These are phyloP conservation scores for Exophiala lecanii-corni DNA, from an alignment of 2,329 filamentous ascomycete species.

Conservation along the genomic window DNA sequence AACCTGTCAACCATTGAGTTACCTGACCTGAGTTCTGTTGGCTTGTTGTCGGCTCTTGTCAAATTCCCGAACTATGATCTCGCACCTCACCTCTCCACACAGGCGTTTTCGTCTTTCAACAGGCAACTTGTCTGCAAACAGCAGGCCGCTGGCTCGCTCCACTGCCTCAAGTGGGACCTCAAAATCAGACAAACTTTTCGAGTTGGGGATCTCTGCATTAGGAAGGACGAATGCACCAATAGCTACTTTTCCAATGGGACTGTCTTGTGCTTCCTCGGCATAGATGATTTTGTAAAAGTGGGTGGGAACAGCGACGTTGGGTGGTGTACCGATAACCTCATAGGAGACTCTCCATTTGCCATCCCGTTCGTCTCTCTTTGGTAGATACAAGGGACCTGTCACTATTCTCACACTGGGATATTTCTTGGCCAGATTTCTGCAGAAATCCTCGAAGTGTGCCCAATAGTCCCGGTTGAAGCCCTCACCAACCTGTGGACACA, in stretches of 20 bases:
- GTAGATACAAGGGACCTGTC: constrained; percentile 89
- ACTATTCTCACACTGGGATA: constrained; percentile 89
- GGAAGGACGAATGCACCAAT: constrained; percentile 92
- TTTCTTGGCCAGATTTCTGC: constrained; percentile 69
- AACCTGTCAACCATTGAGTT: too few species aligned
- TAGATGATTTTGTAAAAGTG: constrained; percentile 99
- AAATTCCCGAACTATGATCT: constrained; percentile 77
- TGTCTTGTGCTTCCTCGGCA: constrained; percentile 71
- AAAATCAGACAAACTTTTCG: constrained; percentile 82
- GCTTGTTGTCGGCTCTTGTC: constrained; percentile 54
- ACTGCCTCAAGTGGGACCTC: constrained; percentile 92
- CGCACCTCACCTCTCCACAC: constrained; percentile 81
- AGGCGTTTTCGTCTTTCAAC: constrained; percentile 67
- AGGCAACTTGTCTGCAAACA: constrained; percentile 81
- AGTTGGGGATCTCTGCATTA: constrained; percentile 82
- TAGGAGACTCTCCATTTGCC: constrained; percentile 95
- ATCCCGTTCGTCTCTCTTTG: constrained; percentile 72
- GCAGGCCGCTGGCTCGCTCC: constrained; percentile 84
- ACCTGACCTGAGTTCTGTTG: neutral
- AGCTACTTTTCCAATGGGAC: constrained; percentile 65
- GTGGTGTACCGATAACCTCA: constrained; percentile 90
- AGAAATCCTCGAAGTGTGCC: constrained; percentile 98
- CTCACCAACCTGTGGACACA: constrained; percentile 97
- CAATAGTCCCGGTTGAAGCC: constrained; percentile 99
- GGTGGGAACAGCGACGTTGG: constrained; percentile 91